These are phyloP conservation scores for Carex pumila DNA, from an alignment of 176 grass and related monocot species.

Conservation along the genomic window DNA sequence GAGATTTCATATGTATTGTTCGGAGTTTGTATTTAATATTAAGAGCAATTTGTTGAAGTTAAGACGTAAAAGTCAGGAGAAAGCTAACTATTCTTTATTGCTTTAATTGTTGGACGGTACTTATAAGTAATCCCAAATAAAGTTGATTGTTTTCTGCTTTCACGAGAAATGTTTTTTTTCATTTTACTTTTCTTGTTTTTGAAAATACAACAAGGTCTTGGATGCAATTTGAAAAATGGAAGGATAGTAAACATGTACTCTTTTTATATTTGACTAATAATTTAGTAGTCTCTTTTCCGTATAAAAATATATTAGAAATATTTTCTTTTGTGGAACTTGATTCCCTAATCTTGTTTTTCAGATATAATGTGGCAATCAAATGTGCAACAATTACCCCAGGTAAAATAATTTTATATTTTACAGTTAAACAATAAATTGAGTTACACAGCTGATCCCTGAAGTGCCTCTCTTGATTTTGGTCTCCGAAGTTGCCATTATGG, in stretches of 20 bases:
- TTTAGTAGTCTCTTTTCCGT: neutral
- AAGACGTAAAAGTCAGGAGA: no score
- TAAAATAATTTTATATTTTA: constrained; percentile 14
- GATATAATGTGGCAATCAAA: constrained; percentile 78
- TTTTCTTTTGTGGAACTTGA: neutral
- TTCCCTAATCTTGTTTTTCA: constrained; percentile 28
- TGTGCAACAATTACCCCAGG: constrained; percentile 82
- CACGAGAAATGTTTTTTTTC: no score
- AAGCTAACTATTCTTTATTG: no score
- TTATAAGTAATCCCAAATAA: no score
- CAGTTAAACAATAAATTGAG: neutral
- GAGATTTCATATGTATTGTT: no score
- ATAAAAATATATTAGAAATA: neutral
- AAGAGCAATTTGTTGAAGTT: no score
- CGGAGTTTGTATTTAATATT: no score
- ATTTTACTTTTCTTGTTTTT: no score
- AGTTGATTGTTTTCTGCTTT: no score
- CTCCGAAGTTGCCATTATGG: neutral
- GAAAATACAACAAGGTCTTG: no score
- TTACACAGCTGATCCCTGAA: neutral
- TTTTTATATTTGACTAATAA: neutral
- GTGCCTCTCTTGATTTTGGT: neutral
- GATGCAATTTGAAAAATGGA: no score
- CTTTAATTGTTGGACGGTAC: no score
- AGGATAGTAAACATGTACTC: neutral